Percentiles rank a stretch among this genome's conserved stretches.
Evolutionary conservation across 208 protist genomes (phyloP).

Genomic region (Borovskyia barvae): DNA sequence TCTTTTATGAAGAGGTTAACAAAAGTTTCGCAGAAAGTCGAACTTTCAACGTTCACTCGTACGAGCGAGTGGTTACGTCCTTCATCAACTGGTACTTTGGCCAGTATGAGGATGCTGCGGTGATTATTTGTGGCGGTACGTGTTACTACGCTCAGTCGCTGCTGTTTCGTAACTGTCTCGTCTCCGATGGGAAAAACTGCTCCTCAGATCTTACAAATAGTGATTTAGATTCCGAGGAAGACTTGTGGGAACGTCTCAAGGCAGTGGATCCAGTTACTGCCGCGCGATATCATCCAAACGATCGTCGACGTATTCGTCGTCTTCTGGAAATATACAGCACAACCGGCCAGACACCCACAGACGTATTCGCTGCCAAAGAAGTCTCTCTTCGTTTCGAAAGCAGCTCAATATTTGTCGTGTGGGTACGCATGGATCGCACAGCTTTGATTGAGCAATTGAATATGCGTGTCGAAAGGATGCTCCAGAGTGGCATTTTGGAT

Average conservation of each 20-base stretch:
- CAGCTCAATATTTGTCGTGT: constrained; percentile 60
- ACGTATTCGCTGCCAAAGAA: constrained; percentile 28
- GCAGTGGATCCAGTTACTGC: constrained; percentile 71
- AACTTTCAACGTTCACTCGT: constrained; percentile 55
- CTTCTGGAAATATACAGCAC: constrained; percentile 73
- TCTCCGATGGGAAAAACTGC: constrained; percentile 3
- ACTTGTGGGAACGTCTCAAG: constrained; percentile 52
- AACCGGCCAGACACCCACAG: constrained; percentile 51
- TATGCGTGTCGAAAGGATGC: constrained; percentile 78
- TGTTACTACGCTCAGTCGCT: constrained; percentile 77
- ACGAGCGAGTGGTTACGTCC: constrained; percentile 36
- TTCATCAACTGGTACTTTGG: constrained; percentile 59
- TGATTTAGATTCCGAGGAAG: constrained; percentile 5
- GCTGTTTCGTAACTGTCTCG: constrained; percentile 60
- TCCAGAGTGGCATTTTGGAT: constrained; percentile 56
- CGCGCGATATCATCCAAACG: constrained; percentile 78
- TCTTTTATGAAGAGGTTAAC: background rate
- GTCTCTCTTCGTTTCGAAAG: constrained; percentile 41
- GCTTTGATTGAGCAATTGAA: constrained; percentile 50
- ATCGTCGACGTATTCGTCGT: constrained; percentile 69
- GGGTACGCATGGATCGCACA: constrained; percentile 37
- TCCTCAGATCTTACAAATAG: background rate
- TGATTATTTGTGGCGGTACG: constrained; percentile 83
- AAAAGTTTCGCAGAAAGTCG: background rate
- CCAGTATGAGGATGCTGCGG: constrained; percentile 29